Percentiles rank a stretch among this genome's conserved stretches.
These are phyloP conservation scores for Cadophora sp. DNA, from an alignment of 2,329 filamentous ascomycete species.

Conservation along the genomic window DNA sequence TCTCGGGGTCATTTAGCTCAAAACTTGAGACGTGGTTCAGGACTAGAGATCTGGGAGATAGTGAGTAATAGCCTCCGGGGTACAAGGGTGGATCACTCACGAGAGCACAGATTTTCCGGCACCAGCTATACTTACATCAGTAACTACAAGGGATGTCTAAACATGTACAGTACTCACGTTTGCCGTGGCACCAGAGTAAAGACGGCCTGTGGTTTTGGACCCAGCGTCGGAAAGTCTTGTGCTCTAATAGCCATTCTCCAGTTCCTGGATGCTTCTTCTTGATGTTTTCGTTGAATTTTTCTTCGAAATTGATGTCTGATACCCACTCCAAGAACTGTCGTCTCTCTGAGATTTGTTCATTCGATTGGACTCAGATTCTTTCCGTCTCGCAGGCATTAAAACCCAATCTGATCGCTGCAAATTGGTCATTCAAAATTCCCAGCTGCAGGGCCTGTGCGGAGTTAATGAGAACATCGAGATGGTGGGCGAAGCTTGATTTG, in stretches of 20 bases:
- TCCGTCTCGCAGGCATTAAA: background rate
- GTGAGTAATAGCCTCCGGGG: background rate
- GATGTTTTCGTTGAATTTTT: background rate
- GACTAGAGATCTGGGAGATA: background rate
- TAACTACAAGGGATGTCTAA: too few species aligned
- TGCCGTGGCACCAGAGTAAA: conserved; percentile 5
- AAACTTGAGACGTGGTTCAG: background rate
- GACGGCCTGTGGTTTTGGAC: background rate
- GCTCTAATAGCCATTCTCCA: background rate
- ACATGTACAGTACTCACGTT: background rate
- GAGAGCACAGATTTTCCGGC: conserved; percentile 7
- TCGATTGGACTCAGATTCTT: background rate
- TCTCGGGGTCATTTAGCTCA: background rate
- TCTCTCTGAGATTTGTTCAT: background rate
- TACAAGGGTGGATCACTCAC: background rate
- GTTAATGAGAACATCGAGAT: background rate
- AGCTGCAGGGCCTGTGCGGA: background rate
- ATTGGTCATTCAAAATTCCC: background rate
- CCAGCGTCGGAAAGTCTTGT: background rate
- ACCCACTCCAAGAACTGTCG: background rate
- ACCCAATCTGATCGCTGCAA: background rate
- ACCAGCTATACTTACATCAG: background rate
- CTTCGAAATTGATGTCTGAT: conserved; percentile 3
- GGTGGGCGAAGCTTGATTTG: conserved; percentile 3
- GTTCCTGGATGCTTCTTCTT: conserved; percentile 9